phyloP scores from a whole-genome alignment of 2,329 filamentous ascomycete species.

The Trichoderma asperellum region DNA sequence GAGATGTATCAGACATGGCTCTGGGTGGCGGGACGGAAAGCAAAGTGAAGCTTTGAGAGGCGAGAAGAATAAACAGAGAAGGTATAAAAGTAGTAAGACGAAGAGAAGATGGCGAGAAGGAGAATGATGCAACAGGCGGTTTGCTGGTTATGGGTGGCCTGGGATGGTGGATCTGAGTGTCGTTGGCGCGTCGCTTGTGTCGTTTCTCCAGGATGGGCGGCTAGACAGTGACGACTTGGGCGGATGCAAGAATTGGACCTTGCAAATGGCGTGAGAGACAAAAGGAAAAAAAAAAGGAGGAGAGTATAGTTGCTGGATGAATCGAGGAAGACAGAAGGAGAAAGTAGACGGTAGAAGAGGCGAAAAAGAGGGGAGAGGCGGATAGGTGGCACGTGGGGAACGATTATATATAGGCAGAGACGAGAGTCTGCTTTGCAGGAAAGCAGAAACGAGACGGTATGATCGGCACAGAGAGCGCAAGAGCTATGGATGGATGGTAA shows the following conservation, averaged over 20 bases:
- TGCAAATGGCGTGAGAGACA: slow-evolving; percentile 7
- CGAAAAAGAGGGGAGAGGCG: not conserved
- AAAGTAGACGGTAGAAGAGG: not conserved
- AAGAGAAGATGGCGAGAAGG: not conserved
- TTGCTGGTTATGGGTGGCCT: slow-evolving; percentile 13
- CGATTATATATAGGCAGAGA: not conserved
- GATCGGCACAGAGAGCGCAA: slow-evolving; percentile 1
- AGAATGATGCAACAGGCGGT: not conserved
- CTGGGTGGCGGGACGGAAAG: slow-evolving; percentile 24
- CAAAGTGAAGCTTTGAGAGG: not conserved
- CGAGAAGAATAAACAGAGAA: slow-evolving; percentile 11
- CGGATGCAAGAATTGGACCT: slow-evolving; percentile 4
- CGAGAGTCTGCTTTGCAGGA: not conserved
- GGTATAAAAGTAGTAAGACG: slow-evolving; percentile 2
- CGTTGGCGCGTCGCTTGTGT: slow-evolving; percentile 1
- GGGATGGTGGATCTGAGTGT: slow-evolving; percentile 8
- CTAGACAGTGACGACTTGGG: not conserved
- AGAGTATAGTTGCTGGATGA: not conserved
- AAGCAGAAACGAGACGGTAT: slow-evolving; percentile 12
- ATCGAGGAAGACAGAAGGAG: not conserved
- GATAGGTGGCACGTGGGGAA: not conserved
- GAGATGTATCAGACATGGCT: slow-evolving; percentile 44
- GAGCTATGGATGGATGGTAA: not conserved
- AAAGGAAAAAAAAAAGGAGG: slow-evolving; percentile 12
- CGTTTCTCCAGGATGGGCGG: slow-evolving; percentile 6